A percentile compares a stretch with the other conserved stretches of the same genome.
Evolutionary conservation across 352 stramenopile genomes (phyloP).

Genomic region (Globisporangium mamillatum): DNA sequence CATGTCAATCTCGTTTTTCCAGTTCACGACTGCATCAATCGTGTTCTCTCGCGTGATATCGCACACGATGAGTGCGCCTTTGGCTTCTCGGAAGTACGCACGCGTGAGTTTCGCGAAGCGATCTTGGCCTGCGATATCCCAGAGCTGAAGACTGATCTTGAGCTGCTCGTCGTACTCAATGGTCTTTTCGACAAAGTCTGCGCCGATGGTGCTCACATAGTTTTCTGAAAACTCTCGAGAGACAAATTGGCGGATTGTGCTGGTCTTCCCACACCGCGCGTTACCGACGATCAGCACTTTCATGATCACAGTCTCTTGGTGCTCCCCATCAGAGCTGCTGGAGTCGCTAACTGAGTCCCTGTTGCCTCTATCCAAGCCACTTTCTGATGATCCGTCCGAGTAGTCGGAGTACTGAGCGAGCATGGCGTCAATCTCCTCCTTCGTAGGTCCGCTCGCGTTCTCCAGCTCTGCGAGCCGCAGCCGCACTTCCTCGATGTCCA

Average conservation of each 20-base stretch:
- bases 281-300: slow-evolving; percentile 88
- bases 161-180: slow-evolving; percentile 59
- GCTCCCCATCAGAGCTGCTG: slow-evolving; percentile 10
- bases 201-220: slow-evolving; percentile 85
- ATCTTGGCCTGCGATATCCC: slow-evolving; percentile 88
- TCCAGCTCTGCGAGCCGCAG: slow-evolving; percentile 47
- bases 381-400: slow-evolving; percentile 19
- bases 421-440: slow-evolving; percentile 61
- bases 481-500: slow-evolving; percentile 45
- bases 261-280: slow-evolving; percentile 87
- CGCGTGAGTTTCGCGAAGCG: slow-evolving; percentile 87
- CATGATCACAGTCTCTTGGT: slow-evolving; percentile 59
- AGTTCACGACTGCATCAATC: slow-evolving; percentile 78
- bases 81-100: slow-evolving; percentile 81
- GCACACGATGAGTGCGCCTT: slow-evolving; percentile 83
- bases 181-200: slow-evolving; percentile 83
- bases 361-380: not conserved
- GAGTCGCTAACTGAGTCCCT: slow-evolving; percentile 15
- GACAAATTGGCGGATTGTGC: slow-evolving; percentile 77
- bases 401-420: slow-evolving; percentile 51
- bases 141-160: slow-evolving; percentile 76
- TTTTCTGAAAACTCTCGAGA: slow-evolving; percentile 68
- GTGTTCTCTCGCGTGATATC: slow-evolving; percentile 86
- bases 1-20: slow-evolving; percentile 79
- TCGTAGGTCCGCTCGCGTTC: slow-evolving; percentile 35